These are phyloP conservation scores for Phytophthora agathidicida DNA, from an alignment of 352 stramenopile species.

Conservation along the genomic window DNA sequence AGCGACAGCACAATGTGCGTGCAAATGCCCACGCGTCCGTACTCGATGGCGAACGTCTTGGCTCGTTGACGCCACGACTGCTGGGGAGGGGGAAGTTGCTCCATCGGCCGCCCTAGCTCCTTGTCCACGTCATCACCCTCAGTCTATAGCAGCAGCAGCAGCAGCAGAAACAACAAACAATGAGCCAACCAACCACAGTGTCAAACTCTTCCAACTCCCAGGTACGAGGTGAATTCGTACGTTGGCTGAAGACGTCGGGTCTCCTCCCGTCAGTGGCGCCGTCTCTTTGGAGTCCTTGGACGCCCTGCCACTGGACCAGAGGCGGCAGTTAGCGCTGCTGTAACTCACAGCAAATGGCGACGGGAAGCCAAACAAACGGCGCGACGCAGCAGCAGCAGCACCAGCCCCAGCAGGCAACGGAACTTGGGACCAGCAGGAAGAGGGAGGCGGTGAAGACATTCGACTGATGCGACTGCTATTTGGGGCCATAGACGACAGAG, in stretches of 20 bases:
- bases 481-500: constrained; percentile 6
- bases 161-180: not conserved
- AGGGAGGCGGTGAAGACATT: constrained; percentile 1
- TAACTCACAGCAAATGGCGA: constrained; percentile 12
- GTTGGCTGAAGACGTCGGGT: constrained; percentile 17
- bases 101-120: constrained; percentile 23
- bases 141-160: not conserved
- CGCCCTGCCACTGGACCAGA: constrained; percentile 41
- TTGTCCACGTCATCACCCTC: constrained; percentile 19
- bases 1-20: constrained; percentile 82
- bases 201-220: not conserved
- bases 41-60: constrained; percentile 86
- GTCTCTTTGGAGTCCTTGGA: constrained; percentile 40
- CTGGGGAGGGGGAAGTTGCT: constrained; percentile 2
- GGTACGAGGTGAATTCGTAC: constrained; percentile 7
- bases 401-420: constrained; percentile 6
- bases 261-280: constrained; percentile 37
- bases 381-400: constrained; percentile 10
- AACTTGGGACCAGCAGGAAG: constrained; percentile 1
- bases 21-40: constrained; percentile 76
- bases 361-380: constrained; percentile 8
- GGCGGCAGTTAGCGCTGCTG: constrained; percentile 34
- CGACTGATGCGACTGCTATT: not conserved
- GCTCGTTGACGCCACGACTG: constrained; percentile 69
- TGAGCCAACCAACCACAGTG: not conserved